Conservation (phyloP, 805 yeast genomes). For the Myxozyma neotropica region DNA sequence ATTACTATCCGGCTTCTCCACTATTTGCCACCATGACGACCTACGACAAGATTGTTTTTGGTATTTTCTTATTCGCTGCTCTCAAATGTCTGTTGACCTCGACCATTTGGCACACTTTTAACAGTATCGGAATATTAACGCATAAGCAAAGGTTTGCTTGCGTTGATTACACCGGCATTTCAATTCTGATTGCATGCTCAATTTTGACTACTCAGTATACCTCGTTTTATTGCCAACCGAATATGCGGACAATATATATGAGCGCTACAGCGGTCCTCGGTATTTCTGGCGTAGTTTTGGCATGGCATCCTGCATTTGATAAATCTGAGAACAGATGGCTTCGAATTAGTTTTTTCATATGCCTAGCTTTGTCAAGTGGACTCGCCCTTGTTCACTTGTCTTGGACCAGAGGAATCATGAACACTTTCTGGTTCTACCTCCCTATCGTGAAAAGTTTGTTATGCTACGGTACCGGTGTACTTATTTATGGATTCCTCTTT, state of each 20-base stretch:
- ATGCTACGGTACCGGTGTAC: conserved; percentile 80
- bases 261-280: conserved; percentile 68
- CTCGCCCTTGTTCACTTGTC: conserved; percentile 62
- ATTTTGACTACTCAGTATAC: conserved; percentile 84
- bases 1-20: conserved; percentile 64
- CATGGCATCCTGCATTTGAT: conserved; percentile 93
- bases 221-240: conserved; percentile 64
- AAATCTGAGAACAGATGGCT: conserved; percentile 78
- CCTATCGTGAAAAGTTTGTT: conserved; percentile 74
- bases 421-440: conserved; percentile 56
- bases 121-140: conserved; percentile 65
- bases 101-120: conserved; percentile 88
- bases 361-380: conserved; percentile 75
- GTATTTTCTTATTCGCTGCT: conserved; percentile 71
- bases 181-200: conserved; percentile 87
- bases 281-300: conserved; percentile 67
- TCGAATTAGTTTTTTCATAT: conserved; percentile 76
- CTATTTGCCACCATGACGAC: conserved; percentile 48
- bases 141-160: conserved; percentile 79
- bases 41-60: conserved; percentile 56
- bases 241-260: conserved; percentile 56
- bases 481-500: conserved; percentile 81
- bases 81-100: conserved; percentile 77
- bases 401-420: conserved; percentile 56
- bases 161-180: conserved; percentile 92